Evolutionary conservation across 1,284 basidiomycete genomes (phyloP).

Genomic region (Puccinia triticina): DNA sequence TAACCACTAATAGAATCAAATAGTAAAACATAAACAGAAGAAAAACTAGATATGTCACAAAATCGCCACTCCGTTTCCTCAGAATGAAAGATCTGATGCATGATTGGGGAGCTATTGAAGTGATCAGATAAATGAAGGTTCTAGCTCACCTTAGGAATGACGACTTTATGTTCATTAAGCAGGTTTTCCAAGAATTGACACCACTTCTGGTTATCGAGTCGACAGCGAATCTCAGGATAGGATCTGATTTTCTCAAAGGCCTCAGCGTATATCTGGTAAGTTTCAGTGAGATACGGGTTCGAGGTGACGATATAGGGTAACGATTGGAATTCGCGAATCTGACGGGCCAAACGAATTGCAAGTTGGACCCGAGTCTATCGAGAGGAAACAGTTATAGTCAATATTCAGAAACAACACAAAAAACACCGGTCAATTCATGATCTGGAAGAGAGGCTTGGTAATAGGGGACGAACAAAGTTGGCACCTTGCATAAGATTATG

Average conservation of each 20-base stretch:
- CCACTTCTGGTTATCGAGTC: constrained; percentile 77
- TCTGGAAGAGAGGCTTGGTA: constrained; percentile 69
- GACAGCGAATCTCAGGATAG: constrained; percentile 73
- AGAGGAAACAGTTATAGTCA: not conserved
- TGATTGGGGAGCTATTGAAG: constrained; percentile 48
- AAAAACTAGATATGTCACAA: constrained; percentile 73
- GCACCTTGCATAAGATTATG: constrained; percentile 73
- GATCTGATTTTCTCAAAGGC: constrained; percentile 70
- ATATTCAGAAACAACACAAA: not conserved
- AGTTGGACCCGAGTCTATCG: constrained; percentile 74
- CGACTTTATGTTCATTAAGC: constrained; percentile 74
- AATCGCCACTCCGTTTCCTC: constrained; percentile 58
- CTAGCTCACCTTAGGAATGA: constrained; percentile 56
- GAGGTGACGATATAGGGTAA: constrained; percentile 86
- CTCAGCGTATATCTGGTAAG: constrained; percentile 69
- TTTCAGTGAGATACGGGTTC: constrained; percentile 77
- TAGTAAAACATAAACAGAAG: constrained; percentile 59
- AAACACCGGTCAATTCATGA: constrained; percentile 20
- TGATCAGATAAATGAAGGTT: constrained; percentile 29
- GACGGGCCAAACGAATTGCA: constrained; percentile 82
- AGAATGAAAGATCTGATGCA: constrained; percentile 64
- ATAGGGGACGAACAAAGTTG: constrained; percentile 75
- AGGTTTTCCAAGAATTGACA: constrained; percentile 72
- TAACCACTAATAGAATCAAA: not conserved
- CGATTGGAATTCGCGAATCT: constrained; percentile 80